phyloP scores from a whole-genome alignment of 345 rosid species.

The Citrus cavaleriei region DNA sequence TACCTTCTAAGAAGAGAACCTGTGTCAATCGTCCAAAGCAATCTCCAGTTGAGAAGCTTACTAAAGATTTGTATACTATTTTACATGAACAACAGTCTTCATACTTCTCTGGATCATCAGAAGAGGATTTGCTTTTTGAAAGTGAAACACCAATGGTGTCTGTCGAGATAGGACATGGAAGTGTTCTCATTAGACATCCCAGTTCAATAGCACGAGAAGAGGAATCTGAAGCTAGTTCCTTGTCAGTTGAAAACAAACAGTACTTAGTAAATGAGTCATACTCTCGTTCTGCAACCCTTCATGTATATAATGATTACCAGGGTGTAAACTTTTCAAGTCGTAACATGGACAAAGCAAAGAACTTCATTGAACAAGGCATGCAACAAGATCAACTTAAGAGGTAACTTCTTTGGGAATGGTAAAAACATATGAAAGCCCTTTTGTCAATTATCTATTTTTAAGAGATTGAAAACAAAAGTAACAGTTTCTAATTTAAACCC shows the following conservation, averaged over 20 bases:
- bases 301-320: slow-evolving; percentile 39
- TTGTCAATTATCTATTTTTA: neutral
- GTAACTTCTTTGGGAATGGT: slow-evolving; percentile 26
- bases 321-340: slow-evolving; percentile 25
- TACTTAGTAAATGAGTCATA: slow-evolving; percentile 52
- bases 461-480: neutral
- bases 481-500: neutral
- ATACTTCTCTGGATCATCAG: slow-evolving; percentile 80
- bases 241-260: slow-evolving; percentile 74
- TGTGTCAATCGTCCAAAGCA: slow-evolving; percentile 78
- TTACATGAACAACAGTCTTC: slow-evolving; percentile 94
- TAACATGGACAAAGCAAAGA: slow-evolving; percentile 33
- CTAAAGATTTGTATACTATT: slow-evolving; percentile 75
- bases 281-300: slow-evolving; percentile 43
- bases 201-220: slow-evolving; percentile 83
- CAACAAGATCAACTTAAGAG: slow-evolving; percentile 63
- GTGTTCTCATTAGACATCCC: slow-evolving; percentile 82
- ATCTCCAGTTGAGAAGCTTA: slow-evolving; percentile 91
- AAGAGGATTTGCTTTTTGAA: slow-evolving; percentile 90
- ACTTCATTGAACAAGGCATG: slow-evolving; percentile 38
- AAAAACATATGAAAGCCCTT: neutral
- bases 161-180: slow-evolving; percentile 96
- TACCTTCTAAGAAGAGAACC: slow-evolving; percentile 91
- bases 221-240: slow-evolving; percentile 97
- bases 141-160: slow-evolving; percentile 91